Base-by-base conservation (phyloP, 257 asterid species). In the Primulina eburnea region DNA sequence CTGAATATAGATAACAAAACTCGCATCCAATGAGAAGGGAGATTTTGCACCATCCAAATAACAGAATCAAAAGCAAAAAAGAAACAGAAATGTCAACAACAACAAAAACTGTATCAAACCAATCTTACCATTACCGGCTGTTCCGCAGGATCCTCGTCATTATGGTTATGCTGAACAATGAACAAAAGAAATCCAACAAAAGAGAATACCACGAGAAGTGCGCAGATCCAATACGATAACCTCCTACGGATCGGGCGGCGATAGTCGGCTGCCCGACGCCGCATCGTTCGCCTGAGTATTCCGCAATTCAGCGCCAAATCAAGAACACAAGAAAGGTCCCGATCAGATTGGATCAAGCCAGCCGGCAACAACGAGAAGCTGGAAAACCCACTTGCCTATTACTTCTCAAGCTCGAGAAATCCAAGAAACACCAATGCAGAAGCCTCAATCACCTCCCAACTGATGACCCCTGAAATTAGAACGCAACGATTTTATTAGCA, bases 211-310 rank as follows among this genome's bases (percentile, higher is more conserved):
- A 77, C 81, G 70, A 84, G 82, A 32, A 78, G 80, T 68, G 64
- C 80, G 82, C 86, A 84, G 89, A 84, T 84, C 86, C 85, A 82
- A 67, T 76, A 74, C 47, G 86, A 79, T n/a, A 75, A 72, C 75
- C 75, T 79, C 86, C 85, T 79, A 40, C 85, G 77, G 59, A 75
- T 80, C 78, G 84, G 86, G 84, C 87, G 86, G 75, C 89, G 86
- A 60, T 76, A 70, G 43, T 84, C 86, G 80, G 86, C 83, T 43
- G 85, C 83, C 89, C 87, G 82, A 79, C 87, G 81, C 76, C 89
- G 78, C 89, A 82, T 81, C 78, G 61, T 77, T 74, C 57, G 64
- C 72, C 64, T 43, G 58, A 40, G 30, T 50, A 75, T 72, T 71
- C 73, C 77, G 53, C 71, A 28, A 68, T 64, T 67, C 70, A 70